phyloP scores from a whole-genome alignment of 768 basidiomycete species.

The Amanita jacksonii region DNA sequence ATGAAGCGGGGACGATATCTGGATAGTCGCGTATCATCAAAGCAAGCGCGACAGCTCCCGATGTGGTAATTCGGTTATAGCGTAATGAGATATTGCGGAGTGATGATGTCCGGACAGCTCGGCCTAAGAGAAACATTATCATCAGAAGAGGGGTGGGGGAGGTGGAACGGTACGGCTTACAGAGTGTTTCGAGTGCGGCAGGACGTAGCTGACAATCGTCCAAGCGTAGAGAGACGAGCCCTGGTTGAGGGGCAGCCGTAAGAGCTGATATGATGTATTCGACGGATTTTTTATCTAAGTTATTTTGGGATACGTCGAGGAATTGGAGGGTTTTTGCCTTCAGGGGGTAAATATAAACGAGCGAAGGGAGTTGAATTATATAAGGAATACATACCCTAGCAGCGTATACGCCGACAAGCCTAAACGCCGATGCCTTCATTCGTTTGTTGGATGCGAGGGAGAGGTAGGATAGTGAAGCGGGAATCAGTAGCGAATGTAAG shows the following conservation, averaged over 20 bases:
- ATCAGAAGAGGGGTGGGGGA: not conserved
- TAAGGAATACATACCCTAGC: conserved; percentile 55
- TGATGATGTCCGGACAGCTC: conserved; percentile 74
- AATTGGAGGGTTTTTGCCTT: conserved; percentile 75
- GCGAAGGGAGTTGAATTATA: too few relatives aligned
- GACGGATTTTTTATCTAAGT: conserved; percentile 73
- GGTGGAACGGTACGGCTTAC: conserved; percentile 52
- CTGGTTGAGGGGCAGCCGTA: conserved; percentile 38
- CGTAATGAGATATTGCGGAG: conserved; percentile 86
- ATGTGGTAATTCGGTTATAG: conserved; percentile 75
- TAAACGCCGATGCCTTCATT: conserved; percentile 69
- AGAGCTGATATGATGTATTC: conserved; percentile 76
- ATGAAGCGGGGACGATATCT: conserved; percentile 46
- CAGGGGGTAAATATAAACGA: not conserved
- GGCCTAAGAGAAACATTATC: conserved; percentile 35
- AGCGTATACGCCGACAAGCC: conserved; percentile 70
- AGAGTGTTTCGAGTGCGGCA: conserved; percentile 67
- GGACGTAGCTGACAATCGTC: conserved; percentile 80
- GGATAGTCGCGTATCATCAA: conserved; percentile 97
- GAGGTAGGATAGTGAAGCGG: conserved; percentile 68
- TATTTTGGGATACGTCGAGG: conserved; percentile 83
- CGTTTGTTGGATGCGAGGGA: conserved; percentile 83
- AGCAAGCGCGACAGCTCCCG: conserved; percentile 86
- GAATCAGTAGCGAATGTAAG: conserved; percentile 82
- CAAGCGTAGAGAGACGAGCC: conserved; percentile 70